phyloP scores from a whole-genome alignment of 2,329 filamentous ascomycete species.

The Aspergillus sp. region DNA sequence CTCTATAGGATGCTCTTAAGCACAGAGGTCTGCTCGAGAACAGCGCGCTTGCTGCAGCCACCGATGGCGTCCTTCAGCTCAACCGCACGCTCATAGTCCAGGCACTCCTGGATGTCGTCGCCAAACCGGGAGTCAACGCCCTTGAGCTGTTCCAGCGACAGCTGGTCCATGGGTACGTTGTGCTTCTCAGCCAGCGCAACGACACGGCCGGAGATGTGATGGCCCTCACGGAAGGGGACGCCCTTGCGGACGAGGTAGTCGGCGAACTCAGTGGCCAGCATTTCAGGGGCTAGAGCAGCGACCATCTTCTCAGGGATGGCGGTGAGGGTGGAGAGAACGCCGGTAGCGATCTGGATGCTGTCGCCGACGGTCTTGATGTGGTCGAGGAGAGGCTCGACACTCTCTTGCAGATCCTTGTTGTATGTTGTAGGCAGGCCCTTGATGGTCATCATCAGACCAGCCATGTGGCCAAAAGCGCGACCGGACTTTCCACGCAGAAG shows the following conservation, averaged over 20 bases:
- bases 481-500: slow-evolving; percentile 76
- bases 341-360: slow-evolving; percentile 78
- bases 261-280: slow-evolving; percentile 66
- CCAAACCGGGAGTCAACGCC: slow-evolving; percentile 68
- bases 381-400: slow-evolving; percentile 81
- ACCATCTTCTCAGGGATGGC: slow-evolving; percentile 73
- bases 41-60: slow-evolving; percentile 71
- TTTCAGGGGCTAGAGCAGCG: slow-evolving; percentile 75
- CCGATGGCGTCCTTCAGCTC: slow-evolving; percentile 76
- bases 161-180: slow-evolving; percentile 67
- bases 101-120: slow-evolving; percentile 67
- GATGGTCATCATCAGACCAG: slow-evolving; percentile 73
- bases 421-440: slow-evolving; percentile 78
- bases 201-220: slow-evolving; percentile 72
- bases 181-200: slow-evolving; percentile 71
- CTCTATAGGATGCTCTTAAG: slow-evolving; percentile 54
- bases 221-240: slow-evolving; percentile 76
- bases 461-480: slow-evolving; percentile 76
- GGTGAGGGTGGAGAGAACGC: slow-evolving; percentile 72
- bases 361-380: slow-evolving; percentile 78
- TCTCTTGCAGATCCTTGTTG: slow-evolving; percentile 92
- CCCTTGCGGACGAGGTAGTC: slow-evolving; percentile 51
- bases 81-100: slow-evolving; percentile 81
- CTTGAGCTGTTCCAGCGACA: slow-evolving; percentile 66
- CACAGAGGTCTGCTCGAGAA: slow-evolving; percentile 67